phyloP scores from a whole-genome alignment of 2,329 filamentous ascomycete species.

The Nemania bipapillata region DNA sequence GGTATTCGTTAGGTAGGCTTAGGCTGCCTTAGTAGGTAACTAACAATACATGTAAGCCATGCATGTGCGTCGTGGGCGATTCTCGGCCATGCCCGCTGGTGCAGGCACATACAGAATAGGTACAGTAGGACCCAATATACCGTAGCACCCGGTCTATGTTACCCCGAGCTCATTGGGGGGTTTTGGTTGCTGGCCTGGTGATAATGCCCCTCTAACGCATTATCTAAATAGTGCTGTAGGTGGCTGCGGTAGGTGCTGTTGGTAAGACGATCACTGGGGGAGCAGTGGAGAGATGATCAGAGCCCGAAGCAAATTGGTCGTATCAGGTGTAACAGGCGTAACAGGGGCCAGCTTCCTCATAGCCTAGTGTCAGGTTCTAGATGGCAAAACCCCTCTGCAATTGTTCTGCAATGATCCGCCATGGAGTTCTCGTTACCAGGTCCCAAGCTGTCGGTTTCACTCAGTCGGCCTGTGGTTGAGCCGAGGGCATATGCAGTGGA shows the following conservation, averaged over 20 bases:
- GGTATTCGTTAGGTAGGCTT: background rate
- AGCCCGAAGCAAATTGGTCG: conserved; percentile 8
- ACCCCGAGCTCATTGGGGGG: background rate
- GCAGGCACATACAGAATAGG: background rate
- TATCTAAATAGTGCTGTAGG: background rate
- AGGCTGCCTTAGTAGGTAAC: no score
- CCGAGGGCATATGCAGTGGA: conserved; percentile 30
- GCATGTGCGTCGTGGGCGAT: background rate
- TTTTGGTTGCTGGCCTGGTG: background rate
- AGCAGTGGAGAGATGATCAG: conserved; percentile 3
- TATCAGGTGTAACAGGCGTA: conserved; percentile 10
- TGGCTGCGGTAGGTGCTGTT: background rate
- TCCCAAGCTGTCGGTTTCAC: conserved; percentile 41
- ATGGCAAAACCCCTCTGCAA: conserved; percentile 16
- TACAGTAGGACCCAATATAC: background rate
- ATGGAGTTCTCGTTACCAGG: conserved; percentile 32
- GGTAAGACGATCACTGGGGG: conserved; percentile 8
- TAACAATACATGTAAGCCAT: conserved; percentile 3
- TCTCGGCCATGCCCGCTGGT: background rate
- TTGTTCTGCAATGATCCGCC: conserved; percentile 20
- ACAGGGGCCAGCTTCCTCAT: conserved; percentile 2
- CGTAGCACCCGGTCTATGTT: background rate
- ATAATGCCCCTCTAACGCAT: background rate
- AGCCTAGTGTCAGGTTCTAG: conserved; percentile 6
- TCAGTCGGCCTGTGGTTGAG: conserved; percentile 32